Evolutionary conservation across 345 rosid genomes (phyloP).

Genomic region (Firmiana major): DNA sequence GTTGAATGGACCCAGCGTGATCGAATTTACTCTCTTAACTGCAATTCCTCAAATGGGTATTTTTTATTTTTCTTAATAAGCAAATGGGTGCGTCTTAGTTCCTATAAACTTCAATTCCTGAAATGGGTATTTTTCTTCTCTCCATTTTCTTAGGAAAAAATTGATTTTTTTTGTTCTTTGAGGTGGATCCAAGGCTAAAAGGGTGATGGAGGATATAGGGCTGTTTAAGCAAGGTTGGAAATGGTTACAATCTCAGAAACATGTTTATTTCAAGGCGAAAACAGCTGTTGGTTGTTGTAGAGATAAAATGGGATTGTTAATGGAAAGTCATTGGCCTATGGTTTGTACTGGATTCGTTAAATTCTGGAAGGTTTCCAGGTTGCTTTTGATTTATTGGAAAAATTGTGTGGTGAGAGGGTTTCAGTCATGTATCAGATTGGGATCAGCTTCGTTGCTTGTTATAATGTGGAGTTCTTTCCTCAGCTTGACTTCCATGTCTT

Average conservation of each 20-base stretch:
- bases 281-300: constrained; percentile 36
- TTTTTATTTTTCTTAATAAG: neutral
- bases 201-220: constrained; percentile 79
- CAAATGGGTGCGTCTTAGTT: constrained; percentile 11
- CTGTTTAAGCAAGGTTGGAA: constrained; percentile 82
- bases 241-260: constrained; percentile 81
- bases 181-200: neutral
- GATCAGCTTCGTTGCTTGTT: constrained; percentile 80
- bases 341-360: constrained; percentile 62
- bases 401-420: constrained; percentile 66
- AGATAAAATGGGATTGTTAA: constrained; percentile 50
- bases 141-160: neutral
- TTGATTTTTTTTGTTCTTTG: neutral
- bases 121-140: neutral
- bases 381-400: constrained; percentile 66
- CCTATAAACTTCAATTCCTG: neutral
- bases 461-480: constrained; percentile 99
- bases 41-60: constrained; percentile 13
- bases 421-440: constrained; percentile 57
- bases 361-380: constrained; percentile 35
- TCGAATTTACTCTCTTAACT: constrained; percentile 27
- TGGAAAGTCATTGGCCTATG: constrained; percentile 90
- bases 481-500: constrained; percentile 84
- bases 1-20: constrained; percentile 46
- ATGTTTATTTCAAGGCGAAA: constrained; percentile 37